Evolutionary conservation across 1,284 basidiomycete genomes (phyloP).

Genomic region (Cryptococcus hybrid): DNA sequence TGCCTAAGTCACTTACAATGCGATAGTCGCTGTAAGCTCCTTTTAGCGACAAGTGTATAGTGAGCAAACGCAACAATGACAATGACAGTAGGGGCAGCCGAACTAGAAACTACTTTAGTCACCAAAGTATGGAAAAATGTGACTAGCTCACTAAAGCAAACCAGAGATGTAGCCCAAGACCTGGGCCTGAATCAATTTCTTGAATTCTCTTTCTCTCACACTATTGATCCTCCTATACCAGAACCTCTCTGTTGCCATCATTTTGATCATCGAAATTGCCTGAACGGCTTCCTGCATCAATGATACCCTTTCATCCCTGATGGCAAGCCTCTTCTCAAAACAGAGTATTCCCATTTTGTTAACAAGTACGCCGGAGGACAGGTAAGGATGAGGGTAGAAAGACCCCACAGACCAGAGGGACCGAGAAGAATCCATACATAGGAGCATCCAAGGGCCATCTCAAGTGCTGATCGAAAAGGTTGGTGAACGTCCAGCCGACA

Average conservation of each 20-base stretch:
- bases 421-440: slow-evolving; percentile 81
- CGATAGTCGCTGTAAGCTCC: slow-evolving; percentile 71
- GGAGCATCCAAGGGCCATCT: slow-evolving; percentile 68
- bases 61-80: slow-evolving; percentile 54
- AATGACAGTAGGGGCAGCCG: slow-evolving; percentile 33
- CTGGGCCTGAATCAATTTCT: slow-evolving; percentile 59
- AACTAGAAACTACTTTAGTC: slow-evolving; percentile 17
- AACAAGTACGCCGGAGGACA: slow-evolving; percentile 83
- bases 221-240: slow-evolving; percentile 75
- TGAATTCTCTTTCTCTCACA: slow-evolving; percentile 70
- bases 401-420: slow-evolving; percentile 36
- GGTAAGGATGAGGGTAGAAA: slow-evolving; percentile 33
- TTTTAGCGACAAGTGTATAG: slow-evolving; percentile 61
- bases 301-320: slow-evolving; percentile 77
- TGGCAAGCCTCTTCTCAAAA: slow-evolving; percentile 80
- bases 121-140: not conserved
- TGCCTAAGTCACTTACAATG: slow-evolving; percentile 53
- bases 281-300: slow-evolving; percentile 90
- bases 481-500: slow-evolving; percentile 16
- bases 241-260: slow-evolving; percentile 88
- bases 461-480: slow-evolving; percentile 68
- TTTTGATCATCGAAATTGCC: slow-evolving; percentile 90
- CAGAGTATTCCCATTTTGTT: slow-evolving; percentile 71
- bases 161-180: slow-evolving; percentile 18
- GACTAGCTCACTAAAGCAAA: slow-evolving; percentile 24